Base-by-base conservation (phyloP, 2,329 filamentous ascomycete species). In the Orbilia ellipsospora region DNA sequence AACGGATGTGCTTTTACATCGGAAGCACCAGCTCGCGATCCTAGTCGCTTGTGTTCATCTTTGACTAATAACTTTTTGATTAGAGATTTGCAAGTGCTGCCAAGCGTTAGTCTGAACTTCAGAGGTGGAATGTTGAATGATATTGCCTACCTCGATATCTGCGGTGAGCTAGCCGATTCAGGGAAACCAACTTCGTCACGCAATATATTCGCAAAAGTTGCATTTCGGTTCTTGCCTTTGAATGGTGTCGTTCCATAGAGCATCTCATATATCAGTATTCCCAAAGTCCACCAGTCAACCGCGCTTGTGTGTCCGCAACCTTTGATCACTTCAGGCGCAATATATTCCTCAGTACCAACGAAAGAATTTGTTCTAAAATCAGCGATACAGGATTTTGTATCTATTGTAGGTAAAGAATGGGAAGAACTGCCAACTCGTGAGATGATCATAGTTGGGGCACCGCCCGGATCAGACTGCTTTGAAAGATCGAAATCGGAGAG, bases 311-410 rank as follows among this genome's bases (percentile, higher is more conserved):
- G 95, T 23, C 95, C 95, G 81, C 94, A 97, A 45, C 95, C 95
- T 84, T 98, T 98, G 82, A 99, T 99, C 42, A 99, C 95, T 83
- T 99, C 95, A 1, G 95, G 95, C 0, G 95, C 95, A 81, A 99
- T 99, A 83, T 99, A 99, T 82, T 99, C 95, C 82, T 99, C 95
- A 0, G 95, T 99, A 16, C 95, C 95, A 50, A 99, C 95, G 82
- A 99, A 99, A 0, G 94, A 97, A 81, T 99, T 99, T 16, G 95
- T 99, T 67, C 95, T 89, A 86, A 99, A 99, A 84, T 98, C 95
- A 78, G 92, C 93, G 81, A 99, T 99, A 82, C 95, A 99, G 6
- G 95, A 97, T 82, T 96, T 95, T 31, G 95, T 99, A 82, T 99
- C 95, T 81, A 99, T 97, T n/a, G 94, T 95, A 13, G 94, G 94